Evolutionary conservation across 805 yeast genomes (phyloP).

Genomic region (Blastobotrys muscicola): DNA sequence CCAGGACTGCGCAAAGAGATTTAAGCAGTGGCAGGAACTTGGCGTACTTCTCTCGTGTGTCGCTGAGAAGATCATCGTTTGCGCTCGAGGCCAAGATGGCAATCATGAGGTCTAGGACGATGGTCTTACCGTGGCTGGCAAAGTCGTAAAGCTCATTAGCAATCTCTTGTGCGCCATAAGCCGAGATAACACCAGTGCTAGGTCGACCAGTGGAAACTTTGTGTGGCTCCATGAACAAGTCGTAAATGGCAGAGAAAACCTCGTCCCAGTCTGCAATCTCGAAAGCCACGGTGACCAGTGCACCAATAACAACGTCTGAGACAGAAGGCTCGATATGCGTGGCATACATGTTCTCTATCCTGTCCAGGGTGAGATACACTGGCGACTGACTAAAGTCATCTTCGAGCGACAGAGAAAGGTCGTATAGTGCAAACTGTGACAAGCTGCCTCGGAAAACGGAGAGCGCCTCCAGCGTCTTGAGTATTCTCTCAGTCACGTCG

Average conservation of each 20-base stretch:
- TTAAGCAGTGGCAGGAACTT: conserved; percentile 1
- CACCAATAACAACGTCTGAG: conserved; percentile 8
- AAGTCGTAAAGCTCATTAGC: conserved; percentile 4
- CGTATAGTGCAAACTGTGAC: conserved; percentile 29
- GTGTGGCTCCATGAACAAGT: background rate
- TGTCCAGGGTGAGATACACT: conserved; percentile 14
- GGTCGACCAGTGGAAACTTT: background rate
- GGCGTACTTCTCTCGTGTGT: conserved; percentile 3
- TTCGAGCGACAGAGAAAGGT: conserved; percentile 30
- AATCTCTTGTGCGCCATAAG: conserved; percentile 2
- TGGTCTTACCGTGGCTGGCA: background rate
- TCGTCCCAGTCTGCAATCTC: conserved; percentile 9
- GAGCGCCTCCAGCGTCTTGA: conserved; percentile 27
- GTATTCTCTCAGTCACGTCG: conserved; percentile 22
- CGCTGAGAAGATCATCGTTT: conserved; percentile 5
- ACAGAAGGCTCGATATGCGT: conserved; percentile 5
- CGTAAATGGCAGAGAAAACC: conserved; percentile 3
- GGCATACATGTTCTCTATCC: conserved; percentile 13
- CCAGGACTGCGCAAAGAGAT: background rate
- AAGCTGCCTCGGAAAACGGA: conserved; percentile 35
- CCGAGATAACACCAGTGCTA: background rate
- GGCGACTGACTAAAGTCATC: conserved; percentile 24
- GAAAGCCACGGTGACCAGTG: conserved; percentile 8
- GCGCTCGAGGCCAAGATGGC: conserved; percentile 4
- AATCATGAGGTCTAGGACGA: conserved; percentile 1